These are phyloP conservation scores for Arctium minus DNA, from an alignment of 129 eudicot species.

Conservation along the genomic window DNA sequence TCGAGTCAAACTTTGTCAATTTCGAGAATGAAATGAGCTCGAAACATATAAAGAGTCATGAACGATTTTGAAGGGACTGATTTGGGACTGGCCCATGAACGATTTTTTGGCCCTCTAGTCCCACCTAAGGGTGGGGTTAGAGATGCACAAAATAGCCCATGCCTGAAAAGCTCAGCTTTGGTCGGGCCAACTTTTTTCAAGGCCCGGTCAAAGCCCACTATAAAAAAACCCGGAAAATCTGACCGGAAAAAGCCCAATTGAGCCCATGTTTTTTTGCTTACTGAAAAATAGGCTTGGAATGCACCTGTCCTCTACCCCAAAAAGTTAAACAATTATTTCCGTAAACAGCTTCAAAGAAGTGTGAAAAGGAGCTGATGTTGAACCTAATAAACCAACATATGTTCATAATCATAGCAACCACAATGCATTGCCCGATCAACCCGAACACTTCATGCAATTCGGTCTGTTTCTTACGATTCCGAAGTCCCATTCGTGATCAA, in stretches of 20 bases:
- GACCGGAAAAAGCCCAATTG: neutral
- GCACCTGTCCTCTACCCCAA: neutral
- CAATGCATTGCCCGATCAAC: neutral
- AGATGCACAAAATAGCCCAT: neutral
- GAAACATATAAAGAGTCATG: neutral
- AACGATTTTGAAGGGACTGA: no score
- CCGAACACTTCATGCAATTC: neutral
- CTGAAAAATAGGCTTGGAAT: neutral
- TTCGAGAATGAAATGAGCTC: neutral
- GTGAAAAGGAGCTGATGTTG: no score
- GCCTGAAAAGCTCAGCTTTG: no score
- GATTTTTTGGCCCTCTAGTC: neutral
- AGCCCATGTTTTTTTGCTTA: neutral
- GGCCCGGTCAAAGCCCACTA: neutral
- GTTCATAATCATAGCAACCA: neutral
- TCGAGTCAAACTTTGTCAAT: no score
- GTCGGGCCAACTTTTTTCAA: neutral
- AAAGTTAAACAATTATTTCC: neutral
- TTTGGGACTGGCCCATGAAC: no score
- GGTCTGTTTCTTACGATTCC: neutral
- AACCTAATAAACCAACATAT: neutral
- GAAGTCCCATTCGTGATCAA: conserved; percentile 4
- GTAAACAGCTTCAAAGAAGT: neutral
- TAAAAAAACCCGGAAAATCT: neutral
- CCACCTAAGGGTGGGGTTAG: neutral